A percentile compares a stretch with the other conserved stretches of the same genome.
Evolutionary conservation across 768 basidiomycete species (phyloP).

Genomic region (Boletus patriciae): DNA sequence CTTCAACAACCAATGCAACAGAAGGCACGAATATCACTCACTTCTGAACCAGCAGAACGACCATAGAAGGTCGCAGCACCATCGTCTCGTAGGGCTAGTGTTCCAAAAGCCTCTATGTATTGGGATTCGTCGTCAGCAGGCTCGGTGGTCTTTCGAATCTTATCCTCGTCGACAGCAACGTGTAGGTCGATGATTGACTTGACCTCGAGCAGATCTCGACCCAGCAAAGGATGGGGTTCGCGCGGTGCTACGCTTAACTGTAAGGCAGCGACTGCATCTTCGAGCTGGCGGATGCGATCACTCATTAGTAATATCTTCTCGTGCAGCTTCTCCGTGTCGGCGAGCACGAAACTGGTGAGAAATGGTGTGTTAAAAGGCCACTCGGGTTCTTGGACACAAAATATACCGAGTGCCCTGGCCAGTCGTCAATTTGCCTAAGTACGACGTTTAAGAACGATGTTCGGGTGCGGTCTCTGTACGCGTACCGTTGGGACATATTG

Average conservation of each 20-base stretch:
- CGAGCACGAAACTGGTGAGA: slow-evolving; percentile 59
- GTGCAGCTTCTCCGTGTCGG: slow-evolving; percentile 69
- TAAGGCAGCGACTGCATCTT: slow-evolving; percentile 61
- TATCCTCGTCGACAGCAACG: slow-evolving; percentile 50
- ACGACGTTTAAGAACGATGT: background rate
- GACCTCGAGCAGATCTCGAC: slow-evolving; percentile 58
- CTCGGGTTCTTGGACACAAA: background rate
- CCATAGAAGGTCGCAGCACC: slow-evolving; percentile 72
- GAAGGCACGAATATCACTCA: slow-evolving; percentile 38
- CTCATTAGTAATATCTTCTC: slow-evolving; percentile 67
- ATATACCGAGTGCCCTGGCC: slow-evolving; percentile 74
- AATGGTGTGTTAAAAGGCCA: background rate
- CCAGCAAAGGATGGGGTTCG: slow-evolving; percentile 60
- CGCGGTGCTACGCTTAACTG: slow-evolving; percentile 46
- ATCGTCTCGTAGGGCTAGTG: slow-evolving; percentile 65
- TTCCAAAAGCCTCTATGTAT: slow-evolving; percentile 70
- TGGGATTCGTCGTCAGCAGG: slow-evolving; percentile 41
- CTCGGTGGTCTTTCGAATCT: slow-evolving; percentile 27
- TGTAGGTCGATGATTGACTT: slow-evolving; percentile 72
- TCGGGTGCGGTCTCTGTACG: background rate
- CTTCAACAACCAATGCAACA: slow-evolving; percentile 8
- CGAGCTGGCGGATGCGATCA: slow-evolving; percentile 68
- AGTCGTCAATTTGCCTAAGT: slow-evolving; percentile 60
- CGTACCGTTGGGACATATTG: slow-evolving; percentile 70
- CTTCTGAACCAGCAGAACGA: slow-evolving; percentile 71